Evolutionary conservation across 306 rosid species (phyloP), one percentile per base, ranked within the genome.

Genomic region (Ormosia emarginata): DNA sequence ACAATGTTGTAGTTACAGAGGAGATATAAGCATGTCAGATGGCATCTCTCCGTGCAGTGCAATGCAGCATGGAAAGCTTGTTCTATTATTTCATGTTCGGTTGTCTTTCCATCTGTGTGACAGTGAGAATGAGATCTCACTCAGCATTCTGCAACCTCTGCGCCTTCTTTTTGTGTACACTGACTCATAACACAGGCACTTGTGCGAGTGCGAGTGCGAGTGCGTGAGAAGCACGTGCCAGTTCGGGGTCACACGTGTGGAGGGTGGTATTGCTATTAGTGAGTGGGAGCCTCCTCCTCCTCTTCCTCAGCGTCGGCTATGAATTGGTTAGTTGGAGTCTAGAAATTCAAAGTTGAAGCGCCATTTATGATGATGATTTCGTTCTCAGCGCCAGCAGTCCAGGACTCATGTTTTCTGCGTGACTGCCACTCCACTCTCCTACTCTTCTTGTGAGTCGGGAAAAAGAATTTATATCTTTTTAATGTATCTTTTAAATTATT

Each of bases 381-480:
- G 40, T 50, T 65, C 8, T 49, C 58, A 8, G 15, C 2, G 15
- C 12, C 6, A 24, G 24, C 41, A 37, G 41, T 37, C 41, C 17
- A 32, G 63, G 14, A 33, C n/a, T 77, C 82, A 78, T 67, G 82
- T 39, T 39, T 78, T 32, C 44, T 78, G 75, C 82, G 75, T 78
- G 82, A 78, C 75, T 13, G 39, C 74, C 6, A 12, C 74, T 5
- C 32, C 7, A 17, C 1, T 41, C 52, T 9, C 15, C 59, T 3
- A 1, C 56, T 50, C 15, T 9, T 57, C 40, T 24, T 24, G 24
- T 24, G 1, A 24, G 24, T 24, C 0, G 24, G 24, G 24, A 24
- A 24, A 24, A 24, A 24, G 0, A 24, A 24, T 24, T 24, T 24
- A 24, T 24, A 24, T 24, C 24, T 24, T 24, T 24, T 24, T 24